Base-by-base conservation (phyloP, 495 filamentous ascomycete genomes). In the Oidiodendron maius region DNA sequence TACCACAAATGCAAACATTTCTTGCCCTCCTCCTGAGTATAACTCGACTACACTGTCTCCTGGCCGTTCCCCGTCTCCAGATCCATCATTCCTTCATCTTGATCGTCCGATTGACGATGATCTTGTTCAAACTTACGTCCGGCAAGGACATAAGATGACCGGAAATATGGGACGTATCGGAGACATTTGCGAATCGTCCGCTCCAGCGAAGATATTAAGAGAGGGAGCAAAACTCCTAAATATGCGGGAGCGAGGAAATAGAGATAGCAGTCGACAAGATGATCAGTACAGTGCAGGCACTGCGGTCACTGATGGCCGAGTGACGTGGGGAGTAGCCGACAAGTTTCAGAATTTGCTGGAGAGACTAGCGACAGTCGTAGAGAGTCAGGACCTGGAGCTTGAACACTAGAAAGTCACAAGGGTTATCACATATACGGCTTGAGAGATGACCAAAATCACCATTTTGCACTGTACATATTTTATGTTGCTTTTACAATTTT, bases 91-190 rank as follows among this genome's bases (percentile, higher is more conserved):
- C 21, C 67, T 77, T 32, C 66, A 69, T 38, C 58, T 77, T 9
- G 74, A 77, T 42, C 59, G 69, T 11, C 74, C 74, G 0, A 70
- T 65, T 44, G 71, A 76, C 53, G 74, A 77, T 54, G 72, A 76
- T 45, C 56, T 75, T 6, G 70, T 73, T 10, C 74, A 76, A 43
- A 56, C 67, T 11, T 77, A 73, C 56, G 70, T 77, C 6, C 57
- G 71, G 4, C 61, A 62, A 32, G 74, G 74, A 5, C 4, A 16
- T 32, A 4, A 46, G 28, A 46, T 46, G 22, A 46, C 24, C 17
- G 23, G 11, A n/a, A 5, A 46, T 34, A 46, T 46, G 24, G 6
- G 12, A 16, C 5, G 26, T 5, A 21, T 46, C 17, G 43, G 43
- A 35, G 18, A 46, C 22, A 46, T 46, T 5, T 32, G 26, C 16